A percentile compares a stretch with the other conserved stretches of the same genome.
These are phyloP conservation scores for Euryodendron excelsum DNA, from an alignment of 148 eudicot genomes.

Conservation along the genomic window DNA sequence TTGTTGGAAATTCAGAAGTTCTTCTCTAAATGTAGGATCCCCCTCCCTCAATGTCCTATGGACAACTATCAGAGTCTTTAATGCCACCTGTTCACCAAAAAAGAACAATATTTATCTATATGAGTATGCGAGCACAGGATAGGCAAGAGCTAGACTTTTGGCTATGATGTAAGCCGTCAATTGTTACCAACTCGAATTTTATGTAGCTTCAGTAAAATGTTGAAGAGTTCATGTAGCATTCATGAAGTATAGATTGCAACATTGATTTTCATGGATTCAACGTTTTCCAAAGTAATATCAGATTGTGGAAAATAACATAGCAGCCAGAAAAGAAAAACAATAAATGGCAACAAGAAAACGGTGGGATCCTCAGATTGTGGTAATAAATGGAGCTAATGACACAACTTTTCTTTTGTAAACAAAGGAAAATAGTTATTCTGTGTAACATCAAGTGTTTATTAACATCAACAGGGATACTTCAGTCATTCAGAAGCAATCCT, in stretches of 20 bases:
- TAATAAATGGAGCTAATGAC: background rate
- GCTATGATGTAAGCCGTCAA: background rate
- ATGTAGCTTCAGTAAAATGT: background rate
- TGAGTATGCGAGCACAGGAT: background rate
- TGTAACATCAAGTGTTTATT: too few relatives aligned
- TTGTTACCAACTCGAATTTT: background rate
- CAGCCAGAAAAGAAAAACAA: background rate
- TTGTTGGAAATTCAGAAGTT: slow-evolving; percentile 76
- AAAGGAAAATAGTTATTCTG: too few relatives aligned
- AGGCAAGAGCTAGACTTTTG: background rate
- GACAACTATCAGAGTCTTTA: slow-evolving; percentile 87
- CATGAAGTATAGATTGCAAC: background rate
- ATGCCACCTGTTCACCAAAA: slow-evolving; percentile 71
- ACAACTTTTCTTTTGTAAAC: too few relatives aligned
- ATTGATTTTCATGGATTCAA: background rate
- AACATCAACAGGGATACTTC: too few relatives aligned
- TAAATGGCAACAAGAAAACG: background rate
- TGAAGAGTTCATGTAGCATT: background rate
- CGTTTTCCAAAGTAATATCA: background rate
- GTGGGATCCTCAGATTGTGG: background rate
- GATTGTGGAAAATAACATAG: too few relatives aligned
- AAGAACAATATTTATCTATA: background rate
- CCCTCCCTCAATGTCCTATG: slow-evolving; percentile 91
- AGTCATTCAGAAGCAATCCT: too few relatives aligned
- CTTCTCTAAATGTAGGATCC: slow-evolving; percentile 96